Percentiles rank a stretch among this genome's conserved stretches.
phyloP scores from a whole-genome alignment of 345 rosid species.

The Eucalyptus leucophloia region DNA sequence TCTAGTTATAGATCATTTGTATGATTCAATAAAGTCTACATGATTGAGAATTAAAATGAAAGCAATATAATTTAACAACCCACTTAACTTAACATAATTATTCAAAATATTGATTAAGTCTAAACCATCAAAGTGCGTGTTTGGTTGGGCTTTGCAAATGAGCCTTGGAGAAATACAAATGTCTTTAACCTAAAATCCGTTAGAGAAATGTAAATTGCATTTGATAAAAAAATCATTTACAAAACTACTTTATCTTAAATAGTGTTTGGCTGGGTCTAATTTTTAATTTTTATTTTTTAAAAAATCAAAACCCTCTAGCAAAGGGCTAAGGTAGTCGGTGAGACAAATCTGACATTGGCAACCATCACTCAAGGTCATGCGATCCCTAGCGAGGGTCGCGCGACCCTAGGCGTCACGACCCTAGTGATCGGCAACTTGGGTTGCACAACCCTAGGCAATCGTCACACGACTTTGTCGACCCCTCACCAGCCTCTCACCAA shows the following conservation, averaged over 20 bases:
- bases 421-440: accelerated
- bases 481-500: accelerated
- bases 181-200: accelerated
- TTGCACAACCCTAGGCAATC: accelerated
- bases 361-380: no score
- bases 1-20: neutral
- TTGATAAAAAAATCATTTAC: no score
- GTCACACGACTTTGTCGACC: accelerated
- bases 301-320: accelerated
- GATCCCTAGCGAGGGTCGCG: accelerated
- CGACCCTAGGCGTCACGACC: accelerated
- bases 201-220: accelerated
- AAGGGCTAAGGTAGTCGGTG: accelerated
- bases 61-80: neutral
- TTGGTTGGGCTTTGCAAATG: no score
- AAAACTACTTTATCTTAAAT: no score
- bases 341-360: accelerated
- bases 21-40: neutral
- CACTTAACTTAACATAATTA: neutral
- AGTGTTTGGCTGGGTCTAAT: no score
- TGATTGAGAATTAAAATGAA: neutral
- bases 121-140: accelerated
- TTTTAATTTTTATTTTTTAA: no score
- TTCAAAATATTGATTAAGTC: neutral
- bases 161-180: accelerated